phyloP scores from a whole-genome alignment of 805 yeast species.

The Diddensiella santjacobensis region DNA sequence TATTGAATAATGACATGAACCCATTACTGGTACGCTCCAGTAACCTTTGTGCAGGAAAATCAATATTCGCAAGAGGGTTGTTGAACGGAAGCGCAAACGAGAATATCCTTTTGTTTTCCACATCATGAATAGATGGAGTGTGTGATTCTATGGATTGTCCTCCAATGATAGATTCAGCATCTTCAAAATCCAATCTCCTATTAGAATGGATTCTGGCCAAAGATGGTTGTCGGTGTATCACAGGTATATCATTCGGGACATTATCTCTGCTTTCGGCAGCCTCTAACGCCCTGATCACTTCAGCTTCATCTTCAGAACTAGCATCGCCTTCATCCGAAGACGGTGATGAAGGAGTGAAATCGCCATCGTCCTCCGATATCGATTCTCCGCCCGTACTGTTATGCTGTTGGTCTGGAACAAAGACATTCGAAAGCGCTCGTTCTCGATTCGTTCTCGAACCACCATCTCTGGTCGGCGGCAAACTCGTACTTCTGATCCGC shows the following conservation, averaged over 20 bases:
- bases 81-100: conserved; percentile 58
- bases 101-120: conserved; percentile 17
- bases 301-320: neutral
- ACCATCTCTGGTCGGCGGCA: neutral
- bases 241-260: neutral
- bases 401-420: neutral
- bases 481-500: neutral
- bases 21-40: conserved; percentile 21
- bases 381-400: neutral
- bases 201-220: neutral
- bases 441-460: neutral
- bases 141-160: conserved; percentile 10
- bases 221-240: neutral
- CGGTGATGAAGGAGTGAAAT: neutral
- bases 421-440: neutral
- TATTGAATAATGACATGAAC: conserved; percentile 16
- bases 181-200: conserved; percentile 9
- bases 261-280: neutral
- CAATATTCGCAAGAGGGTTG: conserved; percentile 36
- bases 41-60: conserved; percentile 21
- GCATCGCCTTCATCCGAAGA: neutral
- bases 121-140: neutral
- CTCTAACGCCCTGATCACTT: neutral
- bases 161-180: conserved; percentile 23
- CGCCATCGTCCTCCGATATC: neutral